Base-by-base conservation (phyloP, 2,329 filamentous ascomycete genomes). In the Dryadomyces quercus-mongolicae region DNA sequence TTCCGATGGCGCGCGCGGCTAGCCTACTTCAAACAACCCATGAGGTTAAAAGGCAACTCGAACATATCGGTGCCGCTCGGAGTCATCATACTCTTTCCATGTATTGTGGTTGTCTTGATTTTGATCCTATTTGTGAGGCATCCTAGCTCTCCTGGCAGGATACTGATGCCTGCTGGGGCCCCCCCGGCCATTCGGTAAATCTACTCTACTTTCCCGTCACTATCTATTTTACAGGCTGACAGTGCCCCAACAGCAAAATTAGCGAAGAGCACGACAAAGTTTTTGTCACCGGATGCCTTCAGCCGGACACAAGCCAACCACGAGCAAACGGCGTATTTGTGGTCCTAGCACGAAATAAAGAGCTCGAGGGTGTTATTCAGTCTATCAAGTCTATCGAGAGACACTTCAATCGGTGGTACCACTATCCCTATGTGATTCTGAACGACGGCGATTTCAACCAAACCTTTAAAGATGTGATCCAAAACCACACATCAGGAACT, bases 341-440 rank as follows among this genome's bases (percentile, higher is more conserved):
- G 59, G 90, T 98, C 43, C 78, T 98, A 56, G 93, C 93, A 54
- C 78, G 93, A 63, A 97, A 98, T 68, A 94, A 95, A 75, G 93
- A 98, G 72, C 70, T 98, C 60, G 91, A 95, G 0, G 93, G 93
- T 57, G 93, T 98, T 43, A 82, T 98, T 60, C 89, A 97, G 70
- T 97, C 93, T 10, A 80, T 98, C 68, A 96, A 96, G 74, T 97
- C 92, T 46, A 91, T 98, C 61, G 93, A 98, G 74, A 82, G 93
- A 62, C 93, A 98, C 71, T 98, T 98, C 81, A 98, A 98, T 72
- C 82, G 91, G 61, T 98, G 92, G 91, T 98, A 90, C 68, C 83
- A 97, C 70, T 98, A 98, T 68, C 93, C 93, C 25, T 98, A 97
- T 67, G 92, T 97, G 62, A 97, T 98, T 70, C 75, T 98, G 62